These are phyloP conservation scores for Daldinia vernicosa DNA, from an alignment of 495 filamentous ascomycete species.

Conservation along the genomic window DNA sequence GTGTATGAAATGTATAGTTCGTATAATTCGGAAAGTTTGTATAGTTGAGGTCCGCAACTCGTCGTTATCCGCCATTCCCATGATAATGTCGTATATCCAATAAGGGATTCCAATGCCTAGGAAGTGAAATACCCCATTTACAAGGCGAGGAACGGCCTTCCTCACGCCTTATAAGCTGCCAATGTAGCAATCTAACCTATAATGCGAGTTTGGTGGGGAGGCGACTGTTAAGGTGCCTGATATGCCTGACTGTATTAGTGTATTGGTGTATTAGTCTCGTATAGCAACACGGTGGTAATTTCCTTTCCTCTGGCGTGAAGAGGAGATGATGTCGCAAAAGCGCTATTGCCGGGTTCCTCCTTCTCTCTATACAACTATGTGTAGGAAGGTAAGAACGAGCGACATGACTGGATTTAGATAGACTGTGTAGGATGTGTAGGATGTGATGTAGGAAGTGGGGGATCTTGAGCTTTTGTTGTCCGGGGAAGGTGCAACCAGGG, in stretches of 20 bases:
- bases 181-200: not conserved
- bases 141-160: not conserved
- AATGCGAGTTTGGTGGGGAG: not conserved
- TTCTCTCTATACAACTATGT: not conserved
- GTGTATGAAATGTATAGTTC: constrained; percentile 5
- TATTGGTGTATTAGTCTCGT: not conserved
- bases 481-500: constrained; percentile 15
- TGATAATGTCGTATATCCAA: not conserved
- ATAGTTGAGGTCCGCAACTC: not conserved
- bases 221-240: not conserved
- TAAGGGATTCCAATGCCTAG: not conserved
- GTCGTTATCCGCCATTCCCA: constrained; percentile 17
- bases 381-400: constrained; percentile 4
- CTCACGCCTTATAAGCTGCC: not conserved
- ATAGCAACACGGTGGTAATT: not conserved
- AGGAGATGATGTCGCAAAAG: not conserved
- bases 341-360: not conserved
- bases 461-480: constrained; percentile 41
- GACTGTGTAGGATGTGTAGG: not conserved
- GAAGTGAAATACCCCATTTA: not conserved
- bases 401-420: constrained; percentile 6
- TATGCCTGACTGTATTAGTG: not conserved
- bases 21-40: too few relatives aligned
- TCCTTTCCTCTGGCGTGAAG: not conserved
- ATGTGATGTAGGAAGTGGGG: constrained; percentile 17